Base-by-base conservation (phyloP, 345 rosid genomes). In the Limnanthes douglasii region DNA sequence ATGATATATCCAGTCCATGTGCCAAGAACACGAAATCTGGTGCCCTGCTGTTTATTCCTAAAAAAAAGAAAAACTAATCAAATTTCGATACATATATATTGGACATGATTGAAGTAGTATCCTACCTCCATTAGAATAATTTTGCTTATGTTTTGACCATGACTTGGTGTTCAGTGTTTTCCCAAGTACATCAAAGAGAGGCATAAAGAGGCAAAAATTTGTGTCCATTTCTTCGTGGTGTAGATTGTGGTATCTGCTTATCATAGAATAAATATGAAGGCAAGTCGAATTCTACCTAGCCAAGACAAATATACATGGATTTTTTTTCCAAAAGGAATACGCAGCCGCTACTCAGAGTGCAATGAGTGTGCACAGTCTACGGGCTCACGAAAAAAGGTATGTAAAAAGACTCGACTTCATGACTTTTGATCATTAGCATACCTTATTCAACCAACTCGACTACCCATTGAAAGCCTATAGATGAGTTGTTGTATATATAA, bases 181-280 rank as follows among this genome's bases (percentile, higher is more conserved):
- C 41, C 96, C 72, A 33, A 75, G 40, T 38, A 66, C 72, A 46
- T 92, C 99, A 55, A 71, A 92, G 29, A 85, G 34, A 10, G 99
- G 99, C 96, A 92, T 85, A 50, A 85, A 81, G 21, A 92, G 78
- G 69, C 99, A 92, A 59, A 78, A 92, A 31, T 92, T 92, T 49
- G 90, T 67, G 49, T 51, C 68, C 75, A 46, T 69, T 6, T 81
- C 84, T 11, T 58, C 47, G 57, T 85, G 99, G 52, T 92, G 99
- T 44, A 85, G 58, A 55, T 59, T 73, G 49, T 92, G 94, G 52
- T 92, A 92, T 35, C 96, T 92, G 71, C 46, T 51, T 53, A 37
- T 31, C 34, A 37, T 23, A 17, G 20, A 35, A 38, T 34, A 31
- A 18, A 6, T 45, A 37, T 24, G 18, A 23, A 21, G 39, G 46